Evolutionary conservation across 1,139 yeast species (phyloP).

Genomic region (Suhomyces yuchorum): DNA sequence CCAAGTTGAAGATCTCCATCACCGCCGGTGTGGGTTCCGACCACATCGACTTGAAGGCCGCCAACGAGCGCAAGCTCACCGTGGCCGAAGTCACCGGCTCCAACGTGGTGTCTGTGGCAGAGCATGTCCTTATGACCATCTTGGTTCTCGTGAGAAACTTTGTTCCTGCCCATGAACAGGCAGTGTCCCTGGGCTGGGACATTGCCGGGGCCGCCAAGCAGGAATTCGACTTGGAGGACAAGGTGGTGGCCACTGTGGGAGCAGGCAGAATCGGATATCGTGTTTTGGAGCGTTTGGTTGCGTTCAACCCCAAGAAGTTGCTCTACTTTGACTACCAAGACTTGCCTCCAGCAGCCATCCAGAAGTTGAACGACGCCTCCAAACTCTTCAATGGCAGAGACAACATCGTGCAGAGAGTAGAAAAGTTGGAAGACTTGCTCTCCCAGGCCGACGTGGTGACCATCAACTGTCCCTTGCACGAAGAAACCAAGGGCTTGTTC

Average conservation of each 20-base stretch:
- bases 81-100: constrained; percentile 85
- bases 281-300: constrained; percentile 68
- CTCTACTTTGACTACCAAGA: constrained; percentile 77
- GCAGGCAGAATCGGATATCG: constrained; percentile 84
- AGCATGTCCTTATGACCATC: constrained; percentile 77
- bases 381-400: constrained; percentile 39
- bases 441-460: constrained; percentile 73
- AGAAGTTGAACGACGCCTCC: constrained; percentile 48
- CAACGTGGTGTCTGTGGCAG: constrained; percentile 79
- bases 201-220: constrained; percentile 78
- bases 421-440: constrained; percentile 66
- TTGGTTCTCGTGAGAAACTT: constrained; percentile 73
- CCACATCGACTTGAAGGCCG: constrained; percentile 74
- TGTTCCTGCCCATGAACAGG: constrained; percentile 76
- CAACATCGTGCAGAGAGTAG: constrained; percentile 58
- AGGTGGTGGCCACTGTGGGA: constrained; percentile 77
- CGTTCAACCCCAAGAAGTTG: constrained; percentile 75
- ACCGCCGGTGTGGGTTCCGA: constrained; percentile 90
- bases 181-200: constrained; percentile 63
- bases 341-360: constrained; percentile 58
- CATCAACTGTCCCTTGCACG: constrained; percentile 77
- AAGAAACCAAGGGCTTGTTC: constrained; percentile 65
- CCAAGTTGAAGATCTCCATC: constrained; percentile 68
- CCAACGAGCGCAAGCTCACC: constrained; percentile 62
- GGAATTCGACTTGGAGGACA: constrained; percentile 74